Percentiles rank a stretch among this genome's conserved stretches.
phyloP scores from a whole-genome alignment of 164 flowering plant genomes.

The Magnolia officinalis region DNA sequence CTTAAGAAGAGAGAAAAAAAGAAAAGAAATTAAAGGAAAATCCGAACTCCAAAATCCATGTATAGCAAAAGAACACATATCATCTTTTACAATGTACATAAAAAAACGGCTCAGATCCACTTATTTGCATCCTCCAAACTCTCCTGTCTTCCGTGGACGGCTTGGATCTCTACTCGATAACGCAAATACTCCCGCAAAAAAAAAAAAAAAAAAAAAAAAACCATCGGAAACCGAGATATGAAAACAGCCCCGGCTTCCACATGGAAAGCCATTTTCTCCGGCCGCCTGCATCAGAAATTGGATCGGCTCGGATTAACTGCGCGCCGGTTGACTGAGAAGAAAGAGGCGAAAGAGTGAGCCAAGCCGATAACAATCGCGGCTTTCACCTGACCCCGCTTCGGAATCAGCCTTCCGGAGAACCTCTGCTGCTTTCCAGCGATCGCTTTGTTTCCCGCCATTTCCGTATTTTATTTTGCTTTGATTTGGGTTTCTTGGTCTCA shows the following conservation, averaged over 20 bases:
- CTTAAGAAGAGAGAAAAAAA: no score
- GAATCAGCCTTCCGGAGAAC: slow-evolving; percentile 3
- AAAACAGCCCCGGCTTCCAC: slow-evolving; percentile 1
- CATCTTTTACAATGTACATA: not conserved
- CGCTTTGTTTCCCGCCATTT: not conserved
- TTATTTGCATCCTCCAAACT: not conserved
- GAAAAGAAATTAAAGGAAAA: no score
- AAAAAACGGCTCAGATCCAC: not conserved
- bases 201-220: no score
- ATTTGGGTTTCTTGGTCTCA: not conserved
- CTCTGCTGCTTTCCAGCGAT: slow-evolving; percentile 3
- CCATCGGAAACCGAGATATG: not conserved
- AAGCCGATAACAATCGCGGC: slow-evolving; percentile 6
- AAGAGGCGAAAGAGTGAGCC: slow-evolving; percentile 11
- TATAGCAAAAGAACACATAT: no score
- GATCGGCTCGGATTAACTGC: not conserved
- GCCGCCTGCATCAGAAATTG: not conserved
- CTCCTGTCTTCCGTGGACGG: not conserved
- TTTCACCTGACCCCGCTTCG: slow-evolving; percentile 13
- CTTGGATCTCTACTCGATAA: not conserved
- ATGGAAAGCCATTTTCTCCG: not conserved
- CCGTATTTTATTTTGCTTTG: not conserved
- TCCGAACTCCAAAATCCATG: no score
- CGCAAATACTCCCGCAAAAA: not conserved
- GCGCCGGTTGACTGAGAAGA: slow-evolving; percentile 10